Evolutionary conservation across 164 flowering plant species (phyloP), one percentile per base, ranked within the genome.

Genomic region (Chloranthus sessilifolius): DNA sequence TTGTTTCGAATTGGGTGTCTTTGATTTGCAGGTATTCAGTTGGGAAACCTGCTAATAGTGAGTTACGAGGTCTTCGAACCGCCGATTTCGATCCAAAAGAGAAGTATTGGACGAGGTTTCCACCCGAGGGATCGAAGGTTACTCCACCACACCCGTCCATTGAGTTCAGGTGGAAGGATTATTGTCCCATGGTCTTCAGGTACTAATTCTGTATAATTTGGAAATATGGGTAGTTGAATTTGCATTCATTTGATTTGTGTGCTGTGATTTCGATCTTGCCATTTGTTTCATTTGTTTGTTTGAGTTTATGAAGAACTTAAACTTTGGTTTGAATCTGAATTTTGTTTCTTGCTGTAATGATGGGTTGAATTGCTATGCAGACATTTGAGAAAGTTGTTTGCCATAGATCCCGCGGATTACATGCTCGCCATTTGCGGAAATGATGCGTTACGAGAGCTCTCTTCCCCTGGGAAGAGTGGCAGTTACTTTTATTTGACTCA

Each of bases 401-500:
- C 58, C 27, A 72, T 81, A 5, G 83, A 81, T 67, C 73, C 88
- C 7, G 80, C 82, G 17, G 81, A 81, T 61, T 81, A 81, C 60
- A 78, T 81, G 88, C 53, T 81, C 44, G 79, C 83, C 24, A 81
- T 81, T 33, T 81, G 88, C 30, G 88, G 83, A 14, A 69, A 74
- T 62, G 81, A 81, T 58, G 79, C 87, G 3, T 69, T 81, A n/a
- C 61, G 83, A 23, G 83, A 74, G 65, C 78, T 81, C 26, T 78
- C 83, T 43, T 81, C 83, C 12, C 87, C 87, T 0, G 83, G 88
- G 39, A 81, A 81, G 70, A 81, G 88, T 65, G 84, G 84, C 41
- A 78, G 96, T 63, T 68, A 74, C 68, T 88, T 88, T 63, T 88
- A 78, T 61, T 60, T 88, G 9, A 82, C 94, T 1, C 89, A 82